Percentiles rank a stretch among this genome's conserved stretches.
Evolutionary conservation across 2,329 filamentous ascomycete species (phyloP).

Genomic region (Trichoderma koningiopsis): DNA sequence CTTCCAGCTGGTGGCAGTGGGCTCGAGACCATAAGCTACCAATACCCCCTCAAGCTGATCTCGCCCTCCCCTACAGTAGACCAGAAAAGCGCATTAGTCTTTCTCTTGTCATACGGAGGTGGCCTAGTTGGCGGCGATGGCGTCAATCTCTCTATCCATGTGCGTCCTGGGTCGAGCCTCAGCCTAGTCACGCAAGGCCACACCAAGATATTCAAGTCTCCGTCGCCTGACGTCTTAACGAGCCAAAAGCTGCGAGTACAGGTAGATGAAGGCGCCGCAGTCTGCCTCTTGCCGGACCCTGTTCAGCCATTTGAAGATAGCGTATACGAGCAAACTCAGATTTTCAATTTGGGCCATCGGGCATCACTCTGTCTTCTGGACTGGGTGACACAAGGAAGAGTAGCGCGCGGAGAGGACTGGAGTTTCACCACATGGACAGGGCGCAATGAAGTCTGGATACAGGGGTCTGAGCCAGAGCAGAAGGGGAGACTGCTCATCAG

Average conservation of each 20-base stretch:
- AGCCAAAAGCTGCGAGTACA: conserved; percentile 57
- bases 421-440: conserved; percentile 77
- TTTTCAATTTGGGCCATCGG: conserved; percentile 63
- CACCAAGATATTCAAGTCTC: conserved; percentile 93
- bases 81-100: conserved; percentile 74
- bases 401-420: conserved; percentile 87
- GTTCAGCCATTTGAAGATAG: conserved; percentile 87
- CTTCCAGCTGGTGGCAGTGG: conserved; percentile 72
- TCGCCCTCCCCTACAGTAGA: conserved; percentile 69
- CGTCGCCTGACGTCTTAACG: conserved; percentile 56
- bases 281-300: conserved; percentile 82
- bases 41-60: conserved; percentile 94
- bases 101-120: conserved; percentile 91
- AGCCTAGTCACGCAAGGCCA: conserved; percentile 73
- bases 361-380: conserved; percentile 80
- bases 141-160: conserved; percentile 70
- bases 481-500: conserved; percentile 71
- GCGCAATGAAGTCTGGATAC: conserved; percentile 81
- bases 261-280: conserved; percentile 53
- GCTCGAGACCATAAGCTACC: conserved; percentile 76
- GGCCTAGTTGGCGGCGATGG: conserved; percentile 87
- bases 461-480: conserved; percentile 36
- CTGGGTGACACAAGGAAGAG: conserved; percentile 90
- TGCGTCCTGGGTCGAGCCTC: conserved; percentile 67
- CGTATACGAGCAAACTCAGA: conserved; percentile 81